Percentiles rank a stretch among this genome's conserved stretches.
These are phyloP conservation scores for Bipolaris sorokiniana DNA, from an alignment of 2,329 filamentous ascomycete genomes.

Conservation along the genomic window DNA sequence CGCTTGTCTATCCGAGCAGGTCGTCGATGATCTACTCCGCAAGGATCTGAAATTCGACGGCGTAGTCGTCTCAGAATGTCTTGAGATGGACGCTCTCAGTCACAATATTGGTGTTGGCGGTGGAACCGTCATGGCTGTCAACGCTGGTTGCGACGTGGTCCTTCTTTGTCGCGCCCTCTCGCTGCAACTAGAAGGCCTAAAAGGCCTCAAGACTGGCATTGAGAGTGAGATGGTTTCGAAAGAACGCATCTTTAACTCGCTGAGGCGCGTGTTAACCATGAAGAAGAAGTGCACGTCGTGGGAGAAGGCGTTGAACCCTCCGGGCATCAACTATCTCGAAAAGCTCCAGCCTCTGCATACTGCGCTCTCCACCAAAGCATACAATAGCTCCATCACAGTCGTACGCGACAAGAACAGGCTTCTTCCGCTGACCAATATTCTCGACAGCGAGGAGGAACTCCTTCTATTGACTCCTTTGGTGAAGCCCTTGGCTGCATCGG, in stretches of 20 bases:
- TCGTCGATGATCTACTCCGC: constrained; percentile 88
- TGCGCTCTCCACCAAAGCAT: constrained; percentile 80
- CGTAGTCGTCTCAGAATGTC: constrained; percentile 91
- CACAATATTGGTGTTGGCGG: constrained; percentile 97
- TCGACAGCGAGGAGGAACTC: constrained; percentile 87
- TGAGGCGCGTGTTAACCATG: constrained; percentile 77
- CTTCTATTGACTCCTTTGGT: constrained; percentile 86
- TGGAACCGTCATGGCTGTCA: constrained; percentile 95
- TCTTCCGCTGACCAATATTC: constrained; percentile 78
- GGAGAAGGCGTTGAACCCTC: constrained; percentile 88
- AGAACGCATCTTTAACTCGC: constrained; percentile 78
- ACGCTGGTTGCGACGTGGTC: constrained; percentile 91
- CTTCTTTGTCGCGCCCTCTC: constrained; percentile 86
- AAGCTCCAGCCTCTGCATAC: constrained; percentile 83
- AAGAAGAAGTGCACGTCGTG: constrained; percentile 88
- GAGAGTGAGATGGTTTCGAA: constrained; percentile 89
- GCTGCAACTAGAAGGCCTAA: constrained; percentile 89
- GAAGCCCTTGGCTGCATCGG: constrained; percentile 89
- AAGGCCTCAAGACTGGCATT: constrained; percentile 84
- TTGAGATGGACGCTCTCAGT: constrained; percentile 95
- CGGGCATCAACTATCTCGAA: constrained; percentile 76
- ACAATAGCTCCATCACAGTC: constrained; percentile 91
- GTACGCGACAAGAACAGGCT: constrained; percentile 87
- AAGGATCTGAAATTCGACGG: constrained; percentile 88
- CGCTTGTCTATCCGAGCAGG: constrained; percentile 89